Conservation (phyloP, 768 basidiomycete species). For the Lentinula guzmanii region DNA sequence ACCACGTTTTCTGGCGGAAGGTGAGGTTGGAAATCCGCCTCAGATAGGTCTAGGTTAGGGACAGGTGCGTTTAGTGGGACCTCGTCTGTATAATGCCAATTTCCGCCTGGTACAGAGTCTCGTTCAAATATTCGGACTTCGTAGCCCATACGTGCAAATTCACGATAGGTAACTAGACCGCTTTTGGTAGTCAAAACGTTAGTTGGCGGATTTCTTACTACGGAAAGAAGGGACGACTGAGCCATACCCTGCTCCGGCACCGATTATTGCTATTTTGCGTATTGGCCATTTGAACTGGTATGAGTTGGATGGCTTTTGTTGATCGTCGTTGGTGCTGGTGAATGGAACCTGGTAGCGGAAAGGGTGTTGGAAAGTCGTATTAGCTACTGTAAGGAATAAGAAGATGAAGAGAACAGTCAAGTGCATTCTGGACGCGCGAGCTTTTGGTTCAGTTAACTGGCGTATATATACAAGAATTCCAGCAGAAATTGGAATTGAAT, state of each 20-base stretch:
- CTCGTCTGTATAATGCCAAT: constrained; percentile 38
- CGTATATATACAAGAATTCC: not conserved
- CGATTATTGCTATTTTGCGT: constrained; percentile 31
- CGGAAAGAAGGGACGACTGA: not conserved
- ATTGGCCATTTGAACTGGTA: constrained; percentile 33
- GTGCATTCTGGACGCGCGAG: not conserved
- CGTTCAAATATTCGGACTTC: constrained; percentile 30
- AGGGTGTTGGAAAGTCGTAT: not conserved
- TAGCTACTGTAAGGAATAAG: not conserved
- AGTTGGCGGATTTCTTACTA: not conserved
- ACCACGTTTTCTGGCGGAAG: constrained; percentile 25
- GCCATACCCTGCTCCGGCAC: constrained; percentile 33
- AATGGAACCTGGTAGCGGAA: not conserved
- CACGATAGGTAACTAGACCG: constrained; percentile 30
- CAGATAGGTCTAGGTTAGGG: constrained; percentile 24
- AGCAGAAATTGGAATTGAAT: not conserved
- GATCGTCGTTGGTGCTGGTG: not conserved
- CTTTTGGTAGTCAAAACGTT: constrained; percentile 13
- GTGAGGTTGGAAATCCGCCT: constrained; percentile 29
- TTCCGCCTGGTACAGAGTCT: constrained; percentile 32
- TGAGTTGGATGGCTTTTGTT: not conserved
- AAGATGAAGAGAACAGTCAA: not conserved
- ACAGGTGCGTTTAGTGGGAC: constrained; percentile 27
- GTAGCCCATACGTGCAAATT: constrained; percentile 23
- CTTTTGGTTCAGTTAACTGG: not conserved